phyloP scores from a whole-genome alignment of 148 eudicot genomes.

The Chenopodium quinoa region DNA sequence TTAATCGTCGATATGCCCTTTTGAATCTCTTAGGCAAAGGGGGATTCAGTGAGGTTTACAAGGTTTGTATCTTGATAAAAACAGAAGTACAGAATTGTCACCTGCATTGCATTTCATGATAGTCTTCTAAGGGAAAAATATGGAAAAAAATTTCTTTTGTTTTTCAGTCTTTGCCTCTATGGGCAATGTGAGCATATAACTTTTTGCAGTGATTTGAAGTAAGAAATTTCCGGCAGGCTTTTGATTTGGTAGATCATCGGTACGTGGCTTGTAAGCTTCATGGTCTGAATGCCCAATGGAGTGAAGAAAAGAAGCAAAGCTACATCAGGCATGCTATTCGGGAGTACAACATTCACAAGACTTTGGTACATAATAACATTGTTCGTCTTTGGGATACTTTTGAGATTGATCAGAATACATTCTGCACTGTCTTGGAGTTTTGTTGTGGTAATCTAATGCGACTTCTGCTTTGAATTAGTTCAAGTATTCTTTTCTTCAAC shows the following conservation, averaged over 20 bases:
- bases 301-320: conserved; percentile 99
- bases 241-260: conserved; percentile 94
- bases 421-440: conserved; percentile 91
- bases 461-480: neutral
- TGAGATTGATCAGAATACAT: conserved; percentile 95
- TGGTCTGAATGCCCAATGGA: conserved; percentile 93
- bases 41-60: conserved; percentile 97
- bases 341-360: conserved; percentile 97
- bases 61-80: conserved; percentile 46
- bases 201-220: conserved; percentile 44
- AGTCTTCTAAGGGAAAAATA: neutral
- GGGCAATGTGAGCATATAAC: conserved; percentile 31
- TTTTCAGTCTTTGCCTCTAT: conserved; percentile 22
- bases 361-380: conserved; percentile 85
- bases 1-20: conserved; percentile 92
- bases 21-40: conserved; percentile 96
- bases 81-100: neutral
- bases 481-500: neutral
- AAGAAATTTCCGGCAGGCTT: conserved; percentile 68
- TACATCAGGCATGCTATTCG: conserved; percentile 95
- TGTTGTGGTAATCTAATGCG: conserved; percentile 60
- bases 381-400: conserved; percentile 98
- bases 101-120: conserved; percentile 12
- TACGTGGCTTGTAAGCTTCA: conserved; percentile 99
- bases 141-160: neutral